Conservation (phyloP, 345 rosid species). For the Populus tremula region DNA sequence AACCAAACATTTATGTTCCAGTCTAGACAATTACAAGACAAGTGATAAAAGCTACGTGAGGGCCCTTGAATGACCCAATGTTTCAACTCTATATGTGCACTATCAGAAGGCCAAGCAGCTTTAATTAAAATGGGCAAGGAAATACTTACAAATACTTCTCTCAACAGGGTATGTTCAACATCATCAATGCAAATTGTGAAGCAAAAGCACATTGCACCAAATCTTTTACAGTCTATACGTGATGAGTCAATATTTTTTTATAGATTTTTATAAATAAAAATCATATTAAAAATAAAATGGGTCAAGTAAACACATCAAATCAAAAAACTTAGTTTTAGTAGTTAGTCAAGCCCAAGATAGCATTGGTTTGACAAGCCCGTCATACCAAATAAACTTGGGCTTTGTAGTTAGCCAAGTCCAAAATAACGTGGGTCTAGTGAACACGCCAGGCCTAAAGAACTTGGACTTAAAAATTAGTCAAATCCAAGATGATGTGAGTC, state of each 20-base stretch:
- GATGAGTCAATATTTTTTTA: too few species aligned
- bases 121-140: neutral
- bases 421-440: accelerated
- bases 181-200: neutral
- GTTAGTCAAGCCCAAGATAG: accelerated
- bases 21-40: conserved; percentile 37
- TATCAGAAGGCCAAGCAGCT: conserved; percentile 22
- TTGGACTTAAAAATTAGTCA: too few species aligned
- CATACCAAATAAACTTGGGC: too few species aligned
- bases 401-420: too few species aligned
- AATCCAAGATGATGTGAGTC: too few species aligned
- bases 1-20: conserved; percentile 1
- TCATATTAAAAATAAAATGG: too few species aligned
- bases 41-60: conserved; percentile 9
- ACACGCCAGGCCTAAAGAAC: too few species aligned
- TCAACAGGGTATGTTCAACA: neutral
- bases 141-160: neutral
- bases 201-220: conserved; percentile 14
- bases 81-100: conserved; percentile 35
- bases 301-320: too few species aligned
- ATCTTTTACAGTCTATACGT: conserved; percentile 23
- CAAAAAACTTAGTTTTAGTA: too few species aligned
- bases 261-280: too few species aligned
- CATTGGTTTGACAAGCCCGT: too few species aligned
- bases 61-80: conserved; percentile 36